Evolutionary conservation across 805 yeast genomes (phyloP), one percentile per base, ranked within the genome.

Genomic region (Candida krabiensis): DNA sequence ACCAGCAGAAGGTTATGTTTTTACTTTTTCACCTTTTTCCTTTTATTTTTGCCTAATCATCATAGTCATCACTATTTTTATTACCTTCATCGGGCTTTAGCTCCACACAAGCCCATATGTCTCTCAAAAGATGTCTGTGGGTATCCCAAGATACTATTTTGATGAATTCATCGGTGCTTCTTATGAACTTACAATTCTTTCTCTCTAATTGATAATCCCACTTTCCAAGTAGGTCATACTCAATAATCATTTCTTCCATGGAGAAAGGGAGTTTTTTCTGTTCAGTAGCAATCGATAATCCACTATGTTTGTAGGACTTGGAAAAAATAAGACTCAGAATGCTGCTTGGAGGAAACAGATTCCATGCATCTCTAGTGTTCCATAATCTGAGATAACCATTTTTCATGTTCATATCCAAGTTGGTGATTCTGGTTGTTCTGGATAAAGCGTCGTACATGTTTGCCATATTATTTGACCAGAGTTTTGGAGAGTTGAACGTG

Each of bases 291-390:
- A 49, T 40, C 9, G 56, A 51, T 12, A 51, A 28, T 1, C 53
- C 56, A 16, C 49, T 42, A 26, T 51, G 52, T 26, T 43, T 44
- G 37, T 44, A 51, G 5, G 42, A 40, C 14, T 34, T 40, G 2
- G 49, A 40, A 12, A 50, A 28, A 26, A 40, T 13, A n/a, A 39
- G 33, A 3, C 43, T 37, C 7, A 37, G 17, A n/a, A 40, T 23
- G 17, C 46, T 36, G 15, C 41, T 42, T 3, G 52, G 49, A 2
- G 55, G 55, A 33, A 44, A 49, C 33, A 44, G 24, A 18, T 47
- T 51, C 50, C 52, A 49, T 3, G 52, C 44, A 32, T 51, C 55
- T 35, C 51, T 38, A 9, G 53, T 46, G 28, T 47, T 51, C 55
- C 55, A 51, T 17, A 51, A 27, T 32, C 55, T 30, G 22, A 51